phyloP scores from a whole-genome alignment of 352 stramenopile species.

The Pythium graminicola region DNA sequence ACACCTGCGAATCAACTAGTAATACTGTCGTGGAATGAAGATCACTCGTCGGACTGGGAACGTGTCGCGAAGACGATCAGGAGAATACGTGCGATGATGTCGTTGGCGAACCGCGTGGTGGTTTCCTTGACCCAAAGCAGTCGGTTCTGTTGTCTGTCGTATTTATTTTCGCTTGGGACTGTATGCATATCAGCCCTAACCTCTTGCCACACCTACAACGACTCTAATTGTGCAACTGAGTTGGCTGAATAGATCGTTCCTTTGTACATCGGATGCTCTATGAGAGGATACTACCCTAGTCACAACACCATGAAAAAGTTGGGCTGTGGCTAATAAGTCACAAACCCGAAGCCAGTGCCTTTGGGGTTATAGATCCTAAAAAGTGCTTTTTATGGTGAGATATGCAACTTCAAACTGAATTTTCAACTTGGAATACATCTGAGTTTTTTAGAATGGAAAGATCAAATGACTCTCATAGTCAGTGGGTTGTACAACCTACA shows the following conservation, averaged over 20 bases:
- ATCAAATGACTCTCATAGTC: constrained; percentile 58
- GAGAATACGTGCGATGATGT: too few species aligned
- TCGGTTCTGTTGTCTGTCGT: constrained; percentile 4
- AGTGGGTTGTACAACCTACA: constrained; percentile 41
- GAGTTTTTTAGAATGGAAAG: constrained; percentile 39
- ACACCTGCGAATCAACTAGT: neutral
- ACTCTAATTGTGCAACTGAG: neutral
- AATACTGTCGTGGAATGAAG: neutral
- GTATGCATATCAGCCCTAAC: constrained; percentile 3
- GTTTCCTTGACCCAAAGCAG: too few species aligned
- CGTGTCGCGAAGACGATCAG: too few species aligned
- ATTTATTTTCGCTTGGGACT: too few species aligned
- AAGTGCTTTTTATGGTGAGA: constrained; percentile 13
- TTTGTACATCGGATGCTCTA: neutral
- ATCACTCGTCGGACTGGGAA: neutral
- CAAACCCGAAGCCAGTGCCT: neutral
- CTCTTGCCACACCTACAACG: too few species aligned
- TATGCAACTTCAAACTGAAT: constrained; percentile 3
- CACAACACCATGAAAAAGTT: constrained; percentile 5
- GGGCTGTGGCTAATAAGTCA: too few species aligned
- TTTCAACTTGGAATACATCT: neutral
- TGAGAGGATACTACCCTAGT: neutral
- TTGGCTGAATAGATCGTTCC: too few species aligned
- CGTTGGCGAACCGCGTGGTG: too few species aligned
- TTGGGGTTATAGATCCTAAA: neutral